Evolutionary conservation across 805 yeast genomes (phyloP).

Genomic region (Ascoidea tarda): DNA sequence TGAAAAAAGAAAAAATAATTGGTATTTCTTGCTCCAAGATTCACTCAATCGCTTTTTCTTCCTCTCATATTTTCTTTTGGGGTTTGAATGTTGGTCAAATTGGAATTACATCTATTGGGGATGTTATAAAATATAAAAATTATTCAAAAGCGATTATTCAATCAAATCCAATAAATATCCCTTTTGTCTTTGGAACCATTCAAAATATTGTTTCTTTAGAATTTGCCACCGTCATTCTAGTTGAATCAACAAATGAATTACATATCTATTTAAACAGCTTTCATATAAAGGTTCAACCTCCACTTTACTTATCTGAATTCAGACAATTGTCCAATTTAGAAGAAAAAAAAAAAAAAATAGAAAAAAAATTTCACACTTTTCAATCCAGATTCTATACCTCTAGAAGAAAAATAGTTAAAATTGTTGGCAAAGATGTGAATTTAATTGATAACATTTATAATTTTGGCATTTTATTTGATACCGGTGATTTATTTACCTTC

Average conservation of each 20-base stretch:
- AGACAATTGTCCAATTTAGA: conserved; percentile 2
- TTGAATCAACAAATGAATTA: conserved; percentile 40
- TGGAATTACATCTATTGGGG: conserved; percentile 32
- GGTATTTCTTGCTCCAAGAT: conserved; percentile 52
- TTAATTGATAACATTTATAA: conserved; percentile 1
- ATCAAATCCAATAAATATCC: conserved; percentile 23
- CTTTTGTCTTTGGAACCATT: conserved; percentile 32
- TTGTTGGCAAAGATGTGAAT: conserved; percentile 24
- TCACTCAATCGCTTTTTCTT: conserved; percentile 50
- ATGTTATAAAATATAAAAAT: conserved; percentile 17
- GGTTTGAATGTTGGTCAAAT: conserved; percentile 76
- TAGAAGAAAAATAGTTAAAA: conserved; percentile 18
- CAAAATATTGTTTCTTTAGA: conserved; percentile 52
- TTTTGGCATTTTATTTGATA: conserved; percentile 36
- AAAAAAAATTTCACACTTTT: conserved; percentile 36
- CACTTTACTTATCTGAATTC: conserved; percentile 9
- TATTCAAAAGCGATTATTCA: conserved; percentile 24
- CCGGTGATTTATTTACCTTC: conserved; percentile 42
- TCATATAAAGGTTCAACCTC: conserved; percentile 32
- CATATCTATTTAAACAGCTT: conserved; percentile 46
- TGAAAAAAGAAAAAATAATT: conserved; percentile 21
- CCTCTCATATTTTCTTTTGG: conserved; percentile 45
- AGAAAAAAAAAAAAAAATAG: conserved; percentile 9
- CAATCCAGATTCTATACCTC: conserved; percentile 36
- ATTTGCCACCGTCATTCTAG: conserved; percentile 48